Evolutionary conservation across 1,139 yeast genomes (phyloP).

Genomic region (Blastobotrys proliferans): DNA sequence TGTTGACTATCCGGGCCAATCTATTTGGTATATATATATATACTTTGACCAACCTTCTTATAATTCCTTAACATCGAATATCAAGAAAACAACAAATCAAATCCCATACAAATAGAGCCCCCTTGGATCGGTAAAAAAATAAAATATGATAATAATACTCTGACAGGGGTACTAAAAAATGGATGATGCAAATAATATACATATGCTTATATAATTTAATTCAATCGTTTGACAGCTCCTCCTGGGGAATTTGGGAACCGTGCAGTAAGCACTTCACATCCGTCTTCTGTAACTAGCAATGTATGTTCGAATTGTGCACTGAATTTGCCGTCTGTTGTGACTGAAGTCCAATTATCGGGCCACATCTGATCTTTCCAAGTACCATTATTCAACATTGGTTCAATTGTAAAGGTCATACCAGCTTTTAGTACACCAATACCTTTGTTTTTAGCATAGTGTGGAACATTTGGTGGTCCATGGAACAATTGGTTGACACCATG

Average conservation of each 20-base stretch:
- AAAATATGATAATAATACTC: too few relatives aligned
- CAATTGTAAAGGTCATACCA: conserved; percentile 96
- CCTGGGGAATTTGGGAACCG: conserved; percentile 80
- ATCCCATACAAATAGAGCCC: too few relatives aligned
- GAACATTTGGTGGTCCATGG: conserved; percentile 91
- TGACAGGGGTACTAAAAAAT: too few relatives aligned
- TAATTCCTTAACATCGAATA: too few relatives aligned
- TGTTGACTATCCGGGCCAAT: too few relatives aligned
- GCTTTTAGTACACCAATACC: conserved; percentile 92
- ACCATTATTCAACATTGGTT: conserved; percentile 96
- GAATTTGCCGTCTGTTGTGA: conserved; percentile 79
- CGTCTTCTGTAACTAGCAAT: conserved; percentile 85
- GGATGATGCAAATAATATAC: too few relatives aligned
- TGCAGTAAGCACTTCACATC: conserved; percentile 87
- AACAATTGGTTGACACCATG: conserved; percentile 87
- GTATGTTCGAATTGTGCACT: conserved; percentile 96
- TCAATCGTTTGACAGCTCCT: conserved; percentile 70
- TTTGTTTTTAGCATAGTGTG: conserved; percentile 90
- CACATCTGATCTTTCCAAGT: conserved; percentile 74
- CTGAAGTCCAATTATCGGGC: conserved; percentile 99
- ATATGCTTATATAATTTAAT: too few relatives aligned
- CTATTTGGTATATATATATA: too few relatives aligned
- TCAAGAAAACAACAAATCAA: too few relatives aligned
- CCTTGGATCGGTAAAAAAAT: too few relatives aligned
- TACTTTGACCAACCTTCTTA: too few relatives aligned